Percentiles rank a stretch among this genome's conserved stretches.
phyloP scores from a whole-genome alignment of 805 yeast genomes.

The Pichia exigua region DNA sequence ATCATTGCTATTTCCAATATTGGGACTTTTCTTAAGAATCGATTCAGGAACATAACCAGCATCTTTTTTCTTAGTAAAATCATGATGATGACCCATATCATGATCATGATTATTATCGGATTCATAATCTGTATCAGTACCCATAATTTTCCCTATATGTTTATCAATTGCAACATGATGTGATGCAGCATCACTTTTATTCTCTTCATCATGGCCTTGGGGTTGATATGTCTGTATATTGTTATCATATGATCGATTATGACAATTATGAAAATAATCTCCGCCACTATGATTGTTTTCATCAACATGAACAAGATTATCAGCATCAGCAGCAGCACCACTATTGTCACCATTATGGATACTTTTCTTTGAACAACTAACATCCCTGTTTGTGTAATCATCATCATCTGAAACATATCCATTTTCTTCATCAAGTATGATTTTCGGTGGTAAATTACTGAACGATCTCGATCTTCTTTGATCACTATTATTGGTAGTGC shows the following conservation, averaged over 20 bases:
- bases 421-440: conserved; percentile 1
- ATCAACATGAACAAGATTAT: too few species aligned
- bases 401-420: neutral
- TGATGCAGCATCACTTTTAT: neutral
- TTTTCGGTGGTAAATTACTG: neutral
- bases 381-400: conserved; percentile 1
- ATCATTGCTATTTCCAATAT: neutral
- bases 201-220: neutral
- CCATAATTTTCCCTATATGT: neutral
- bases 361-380: too few species aligned
- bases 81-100: neutral
- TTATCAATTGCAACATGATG: conserved; percentile 4
- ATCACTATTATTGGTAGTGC: neutral
- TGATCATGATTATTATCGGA: neutral
- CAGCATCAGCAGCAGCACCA: too few species aligned
- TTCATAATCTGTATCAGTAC: conserved; percentile 4
- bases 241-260: neutral
- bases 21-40: neutral
- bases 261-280: neutral
- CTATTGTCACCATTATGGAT: too few species aligned
- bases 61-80: neutral
- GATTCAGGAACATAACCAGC: conserved; percentile 1
- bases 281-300: neutral
- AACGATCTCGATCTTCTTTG: neutral
- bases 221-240: neutral